Percentiles rank a stretch among this genome's conserved stretches.
These are phyloP conservation scores for Penicillium taxi DNA, from an alignment of 495 filamentous ascomycete genomes.

Conservation along the genomic window DNA sequence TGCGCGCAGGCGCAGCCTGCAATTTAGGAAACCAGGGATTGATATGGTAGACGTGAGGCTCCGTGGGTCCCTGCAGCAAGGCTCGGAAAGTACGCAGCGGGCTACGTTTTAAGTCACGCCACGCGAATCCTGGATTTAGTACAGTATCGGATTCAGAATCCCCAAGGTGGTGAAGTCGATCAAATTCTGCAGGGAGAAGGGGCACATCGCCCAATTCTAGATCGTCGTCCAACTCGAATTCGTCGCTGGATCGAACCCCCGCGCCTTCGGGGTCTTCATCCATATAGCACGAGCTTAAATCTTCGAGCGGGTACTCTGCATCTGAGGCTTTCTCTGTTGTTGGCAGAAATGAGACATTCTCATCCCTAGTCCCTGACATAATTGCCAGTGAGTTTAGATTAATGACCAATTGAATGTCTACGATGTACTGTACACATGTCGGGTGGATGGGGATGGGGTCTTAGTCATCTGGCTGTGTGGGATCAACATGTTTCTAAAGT, in stretches of 20 bases:
- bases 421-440: neutral
- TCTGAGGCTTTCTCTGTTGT: neutral
- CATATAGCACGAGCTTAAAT: slow-evolving; percentile 10
- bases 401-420: neutral
- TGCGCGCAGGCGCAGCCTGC: slow-evolving; percentile 53
- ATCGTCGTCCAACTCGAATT: slow-evolving; percentile 12
- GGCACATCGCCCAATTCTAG: slow-evolving; percentile 19
- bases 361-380: too few species aligned
- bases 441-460: slow-evolving; percentile 2
- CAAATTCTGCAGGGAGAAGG: slow-evolving; percentile 9
- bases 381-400: too few species aligned
- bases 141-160: slow-evolving; percentile 9
- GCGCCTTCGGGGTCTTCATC: slow-evolving; percentile 7
- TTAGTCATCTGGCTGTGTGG: too few species aligned
- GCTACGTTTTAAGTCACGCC: slow-evolving; percentile 3
- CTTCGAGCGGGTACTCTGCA: slow-evolving; percentile 4
- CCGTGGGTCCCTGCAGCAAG: slow-evolving; percentile 47
- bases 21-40: slow-evolving; percentile 51
- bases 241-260: slow-evolving; percentile 1
- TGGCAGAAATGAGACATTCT: too few species aligned
- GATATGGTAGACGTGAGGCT: slow-evolving; percentile 53
- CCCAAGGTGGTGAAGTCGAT: neutral
- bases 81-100: slow-evolving; percentile 23
- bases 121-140: slow-evolving; percentile 3
- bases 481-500: too few species aligned